Evolutionary conservation across 1,284 basidiomycete genomes (phyloP), one percentile per base, ranked within the genome.

Genomic region (Athelia sp.): DNA sequence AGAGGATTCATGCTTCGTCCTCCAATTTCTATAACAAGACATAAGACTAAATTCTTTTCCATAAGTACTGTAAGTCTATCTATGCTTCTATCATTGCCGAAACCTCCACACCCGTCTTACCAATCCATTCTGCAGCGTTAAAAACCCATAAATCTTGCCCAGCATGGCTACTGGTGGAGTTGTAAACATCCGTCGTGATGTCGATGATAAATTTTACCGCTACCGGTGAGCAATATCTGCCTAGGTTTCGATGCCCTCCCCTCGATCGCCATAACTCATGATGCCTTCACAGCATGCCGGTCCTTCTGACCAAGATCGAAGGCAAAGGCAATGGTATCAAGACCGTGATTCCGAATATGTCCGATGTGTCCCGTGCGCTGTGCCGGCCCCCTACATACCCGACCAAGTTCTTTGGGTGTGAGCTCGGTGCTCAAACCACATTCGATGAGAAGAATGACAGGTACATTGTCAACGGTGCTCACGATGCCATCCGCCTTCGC

Each of bases 241-340:
- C 54, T n/a, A n/a, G n/a, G n/a, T n/a, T n/a, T n/a, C 14, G 23
- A 11, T 38, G 13, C 22, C 44, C n/a, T n/a, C 13, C 23, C n/a
- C 19, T 11, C 17, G 35, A 31, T 44, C 9, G 43, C 47, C 52
- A 46, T n/a, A n/a, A 49, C 45, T 54, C 32, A 54, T 45, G 43
- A 47, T 64, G 45, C 34, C 34, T 36, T 55, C 8, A n/a, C 44
- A 90, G 90, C 61, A 99, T 99, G 97, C 97, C 97, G 47, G 72
- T 95, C 54, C 82, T 99, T 53, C 80, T 84, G 59, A 98, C 90
- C 59, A 99, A 99, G 76, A 95, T 99, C 48, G 97, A 99, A 73
- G 97, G 97, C 62, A 94, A 94, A 71, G 97, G 97, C 50, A 99
- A 99, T 67, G 97, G 97, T 57, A 99, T 99, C 76, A 99, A 99